Evolutionary conservation across 1,284 basidiomycete genomes (phyloP).

Genomic region (Heterobasidion irregulare): DNA sequence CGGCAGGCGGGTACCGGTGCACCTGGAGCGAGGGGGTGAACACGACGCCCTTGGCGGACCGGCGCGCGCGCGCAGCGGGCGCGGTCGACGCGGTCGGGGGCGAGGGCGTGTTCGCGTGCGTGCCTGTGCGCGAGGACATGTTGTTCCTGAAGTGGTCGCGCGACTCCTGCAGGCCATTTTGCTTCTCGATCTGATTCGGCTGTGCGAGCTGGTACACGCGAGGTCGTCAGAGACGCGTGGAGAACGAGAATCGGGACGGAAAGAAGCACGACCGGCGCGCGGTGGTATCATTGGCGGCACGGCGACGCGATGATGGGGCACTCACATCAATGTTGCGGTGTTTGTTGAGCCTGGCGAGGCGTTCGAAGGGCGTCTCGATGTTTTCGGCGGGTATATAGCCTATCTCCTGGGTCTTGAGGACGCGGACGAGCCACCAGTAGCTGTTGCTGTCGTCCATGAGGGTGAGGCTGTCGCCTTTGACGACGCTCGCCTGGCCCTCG

Average conservation of each 20-base stretch:
- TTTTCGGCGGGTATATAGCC: slow-evolving; percentile 99
- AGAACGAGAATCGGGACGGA: not conserved
- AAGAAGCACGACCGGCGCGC: not conserved
- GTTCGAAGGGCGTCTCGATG: slow-evolving; percentile 97
- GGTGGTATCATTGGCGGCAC: too few relatives aligned
- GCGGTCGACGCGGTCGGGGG: slow-evolving; percentile 19
- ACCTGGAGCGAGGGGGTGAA: slow-evolving; percentile 55
- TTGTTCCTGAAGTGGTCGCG: slow-evolving; percentile 45
- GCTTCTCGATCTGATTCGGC: slow-evolving; percentile 62
- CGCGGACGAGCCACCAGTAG: slow-evolving; percentile 97
- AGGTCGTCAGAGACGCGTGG: not conserved
- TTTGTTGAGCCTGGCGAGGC: slow-evolving; percentile 93
- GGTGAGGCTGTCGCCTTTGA: slow-evolving; percentile 91
- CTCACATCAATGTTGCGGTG: slow-evolving; percentile 94
- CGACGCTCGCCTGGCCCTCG: slow-evolving; percentile 93
- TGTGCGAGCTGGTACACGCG: slow-evolving; percentile 49
- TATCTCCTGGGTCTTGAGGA: slow-evolving; percentile 97
- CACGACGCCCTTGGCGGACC: slow-evolving; percentile 28
- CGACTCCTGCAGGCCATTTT: slow-evolving; percentile 37
- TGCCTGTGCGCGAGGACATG: slow-evolving; percentile 38
- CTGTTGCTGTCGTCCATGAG: slow-evolving; percentile 95
- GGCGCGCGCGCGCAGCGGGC: slow-evolving; percentile 21
- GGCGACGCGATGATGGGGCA: slow-evolving; percentile 10
- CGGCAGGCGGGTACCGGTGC: slow-evolving; percentile 68
- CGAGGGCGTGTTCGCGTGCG: slow-evolving; percentile 36